A percentile compares a stretch with the other conserved stretches of the same genome.
phyloP scores from a whole-genome alignment of 2,329 filamentous ascomycete species.

The Xylariaceae sp. region DNA sequence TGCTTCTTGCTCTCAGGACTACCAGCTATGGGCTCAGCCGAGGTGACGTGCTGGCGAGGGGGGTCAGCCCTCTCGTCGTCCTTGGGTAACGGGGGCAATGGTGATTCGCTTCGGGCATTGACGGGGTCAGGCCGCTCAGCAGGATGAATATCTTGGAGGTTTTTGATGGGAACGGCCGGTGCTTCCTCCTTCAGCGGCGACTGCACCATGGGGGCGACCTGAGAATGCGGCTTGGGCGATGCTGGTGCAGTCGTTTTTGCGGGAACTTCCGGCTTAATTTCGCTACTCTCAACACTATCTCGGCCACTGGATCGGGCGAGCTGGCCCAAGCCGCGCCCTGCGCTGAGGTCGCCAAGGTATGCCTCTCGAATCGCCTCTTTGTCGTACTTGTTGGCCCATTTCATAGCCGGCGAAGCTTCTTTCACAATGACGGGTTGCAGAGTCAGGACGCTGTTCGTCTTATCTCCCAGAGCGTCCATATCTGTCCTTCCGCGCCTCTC shows the following conservation, averaged over 20 bases:
- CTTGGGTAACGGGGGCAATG: constrained; percentile 36
- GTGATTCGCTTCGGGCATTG: constrained; percentile 30
- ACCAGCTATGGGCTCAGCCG: constrained; percentile 33
- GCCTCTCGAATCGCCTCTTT: constrained; percentile 78
- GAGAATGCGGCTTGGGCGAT: constrained; percentile 24
- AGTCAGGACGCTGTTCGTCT: constrained; percentile 87
- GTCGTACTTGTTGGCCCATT: constrained; percentile 95
- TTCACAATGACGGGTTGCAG: constrained; percentile 77
- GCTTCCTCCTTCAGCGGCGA: constrained; percentile 16
- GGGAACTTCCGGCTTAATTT: constrained; percentile 35
- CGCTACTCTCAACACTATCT: constrained; percentile 29
- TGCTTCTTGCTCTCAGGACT: constrained; percentile 44
- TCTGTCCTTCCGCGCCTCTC: constrained; percentile 51
- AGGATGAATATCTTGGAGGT: constrained; percentile 34
- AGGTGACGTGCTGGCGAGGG: constrained; percentile 33
- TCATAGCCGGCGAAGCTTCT: constrained; percentile 89
- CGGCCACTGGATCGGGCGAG: constrained; percentile 40
- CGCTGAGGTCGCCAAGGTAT: constrained; percentile 71
- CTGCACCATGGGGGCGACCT: constrained; percentile 2
- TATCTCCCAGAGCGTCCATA: constrained; percentile 53
- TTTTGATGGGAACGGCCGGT: constrained; percentile 33
- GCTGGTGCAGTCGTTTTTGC: constrained; percentile 35
- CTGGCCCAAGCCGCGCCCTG: constrained; percentile 59
- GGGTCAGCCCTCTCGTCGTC: constrained; percentile 32
- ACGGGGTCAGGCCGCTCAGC: constrained; percentile 30